Percentiles rank a stretch among this genome's conserved stretches.
phyloP scores from a whole-genome alignment of 2,329 filamentous ascomycete genomes.

The Talaromyces sp. region DNA sequence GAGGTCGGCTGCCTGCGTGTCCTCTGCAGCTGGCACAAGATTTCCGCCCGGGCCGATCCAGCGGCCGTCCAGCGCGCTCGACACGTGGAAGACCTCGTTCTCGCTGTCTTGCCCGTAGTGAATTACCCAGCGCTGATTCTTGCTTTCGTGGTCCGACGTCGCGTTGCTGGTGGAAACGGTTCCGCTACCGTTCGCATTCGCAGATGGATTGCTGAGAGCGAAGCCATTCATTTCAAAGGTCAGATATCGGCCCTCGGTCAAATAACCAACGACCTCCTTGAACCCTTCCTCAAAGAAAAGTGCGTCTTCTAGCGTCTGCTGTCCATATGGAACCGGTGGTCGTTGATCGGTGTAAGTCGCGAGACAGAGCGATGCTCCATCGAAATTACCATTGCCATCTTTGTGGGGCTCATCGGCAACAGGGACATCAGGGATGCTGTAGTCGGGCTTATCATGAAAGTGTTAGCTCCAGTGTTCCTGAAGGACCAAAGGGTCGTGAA shows the following conservation, averaged over 20 bases:
- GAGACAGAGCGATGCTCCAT: slow-evolving; percentile 42
- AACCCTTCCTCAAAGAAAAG: slow-evolving; percentile 48
- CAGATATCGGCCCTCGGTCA: slow-evolving; percentile 52
- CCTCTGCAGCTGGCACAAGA: slow-evolving; percentile 15
- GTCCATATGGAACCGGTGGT: slow-evolving; percentile 46
- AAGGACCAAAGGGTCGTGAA: background rate
- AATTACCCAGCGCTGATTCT: slow-evolving; percentile 46
- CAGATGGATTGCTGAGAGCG: slow-evolving; percentile 33
- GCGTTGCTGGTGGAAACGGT: slow-evolving; percentile 19
- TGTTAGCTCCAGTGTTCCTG: background rate
- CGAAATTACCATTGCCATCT: slow-evolving; percentile 38
- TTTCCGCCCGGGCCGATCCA: slow-evolving; percentile 18
- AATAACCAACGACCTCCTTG: slow-evolving; percentile 46
- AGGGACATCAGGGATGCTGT: slow-evolving; percentile 43
- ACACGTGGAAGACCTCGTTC: slow-evolving; percentile 33
- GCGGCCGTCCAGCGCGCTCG: slow-evolving; percentile 36
- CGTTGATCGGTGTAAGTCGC: slow-evolving; percentile 29
- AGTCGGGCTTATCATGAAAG: slow-evolving; percentile 38
- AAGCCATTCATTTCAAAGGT: slow-evolving; percentile 44
- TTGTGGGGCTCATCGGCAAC: slow-evolving; percentile 38
- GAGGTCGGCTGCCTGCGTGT: slow-evolving; percentile 20
- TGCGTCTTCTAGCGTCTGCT: slow-evolving; percentile 27
- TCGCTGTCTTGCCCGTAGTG: slow-evolving; percentile 34
- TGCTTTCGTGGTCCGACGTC: slow-evolving; percentile 29
- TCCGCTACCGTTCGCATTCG: slow-evolving; percentile 13